Evolutionary conservation across 75 land plant genomes (phyloP).

Genomic region (Pseudotsuga menziesii): DNA sequence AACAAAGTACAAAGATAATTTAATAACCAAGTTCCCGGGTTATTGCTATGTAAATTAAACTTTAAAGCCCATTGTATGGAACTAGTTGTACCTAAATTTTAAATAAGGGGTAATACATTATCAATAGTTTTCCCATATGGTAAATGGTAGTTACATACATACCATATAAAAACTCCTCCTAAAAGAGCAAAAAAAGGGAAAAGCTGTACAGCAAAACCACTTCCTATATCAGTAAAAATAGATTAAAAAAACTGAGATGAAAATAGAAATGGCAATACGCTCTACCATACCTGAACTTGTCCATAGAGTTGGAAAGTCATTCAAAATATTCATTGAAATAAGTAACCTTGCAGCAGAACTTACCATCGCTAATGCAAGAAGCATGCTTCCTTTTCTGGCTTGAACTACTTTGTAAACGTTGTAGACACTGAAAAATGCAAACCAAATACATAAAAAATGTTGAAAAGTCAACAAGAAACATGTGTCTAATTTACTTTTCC

Average conservation of each 20-base stretch:
- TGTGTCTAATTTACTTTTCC: too few relatives aligned
- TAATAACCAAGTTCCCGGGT: neutral
- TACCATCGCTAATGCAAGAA: constrained; percentile 95
- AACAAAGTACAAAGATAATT: neutral
- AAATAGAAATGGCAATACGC: neutral
- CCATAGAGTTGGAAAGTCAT: too few relatives aligned
- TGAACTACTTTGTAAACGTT: constrained; percentile 89
- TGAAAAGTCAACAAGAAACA: too few relatives aligned
- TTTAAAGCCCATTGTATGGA: neutral
- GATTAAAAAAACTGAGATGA: neutral
- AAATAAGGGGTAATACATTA: neutral
- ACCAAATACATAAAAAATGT: constrained; percentile 4
- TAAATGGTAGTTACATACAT: constrained; percentile 4
- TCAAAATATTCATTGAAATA: neutral
- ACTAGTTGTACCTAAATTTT: neutral
- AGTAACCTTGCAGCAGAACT: neutral
- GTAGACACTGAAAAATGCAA: constrained; percentile 41
- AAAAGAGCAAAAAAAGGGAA: constrained; percentile 77
- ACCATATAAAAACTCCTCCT: constrained; percentile 78
- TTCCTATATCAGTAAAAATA: neutral
- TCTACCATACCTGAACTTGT: neutral
- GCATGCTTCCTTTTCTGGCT: constrained; percentile 80
- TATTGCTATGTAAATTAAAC: neutral
- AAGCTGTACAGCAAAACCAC: constrained; percentile 49
- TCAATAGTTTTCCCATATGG: too few relatives aligned